Base-by-base conservation (phyloP, 2,329 filamentous ascomycete genomes). In the Raffaelea deltoideospora region DNA sequence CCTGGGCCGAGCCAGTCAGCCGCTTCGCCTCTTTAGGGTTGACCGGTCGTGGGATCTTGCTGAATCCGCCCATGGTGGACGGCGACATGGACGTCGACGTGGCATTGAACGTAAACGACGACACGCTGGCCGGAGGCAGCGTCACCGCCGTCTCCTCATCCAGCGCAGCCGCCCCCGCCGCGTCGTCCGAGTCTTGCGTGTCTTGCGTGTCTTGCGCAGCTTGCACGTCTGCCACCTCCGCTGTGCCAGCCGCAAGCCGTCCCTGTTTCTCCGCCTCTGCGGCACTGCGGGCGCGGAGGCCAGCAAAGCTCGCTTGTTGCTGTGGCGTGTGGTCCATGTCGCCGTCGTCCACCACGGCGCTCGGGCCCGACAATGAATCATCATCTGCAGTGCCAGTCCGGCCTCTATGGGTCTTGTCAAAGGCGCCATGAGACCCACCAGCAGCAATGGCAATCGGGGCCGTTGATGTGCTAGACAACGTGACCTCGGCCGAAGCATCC, bases 11-110 rank as follows among this genome's bases (percentile, higher is more conserved):
- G 39, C 72, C 67, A 13, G 59, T 60, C 48, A 71, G 68, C 10
- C 67, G 69, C 49, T 82, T 77, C 1, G 79, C 80, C 52, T 85
- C 79, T 55, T 85, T 85, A 2, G 81, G 81, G 48, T 86, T 86
- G 44, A 77, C 61, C 0, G 81, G 81, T 10, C 73, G 63, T 20
- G 67, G 62, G 10, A 76, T 64, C 46, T 59, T 61, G 37, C 48
- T 50, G 28, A 60, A 47, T 34, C 61, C 61, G 30, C 48, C 43
- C 3, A 53, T 49, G 3, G 60, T 59, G 34, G 18, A 13, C 11
- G 18, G 18, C 18, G 20, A 7, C 3, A 46, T 43, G 2, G 47
- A 47, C 38, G 45, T 56, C 37, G 48, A 51, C 23, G 47, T 43
- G 3, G 26, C 26, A n/a, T n/a, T n/a, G n/a, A n/a, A n/a, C n/a